Conservation (phyloP, 2,329 filamentous ascomycete species). For the Cadophora sp. region DNA sequence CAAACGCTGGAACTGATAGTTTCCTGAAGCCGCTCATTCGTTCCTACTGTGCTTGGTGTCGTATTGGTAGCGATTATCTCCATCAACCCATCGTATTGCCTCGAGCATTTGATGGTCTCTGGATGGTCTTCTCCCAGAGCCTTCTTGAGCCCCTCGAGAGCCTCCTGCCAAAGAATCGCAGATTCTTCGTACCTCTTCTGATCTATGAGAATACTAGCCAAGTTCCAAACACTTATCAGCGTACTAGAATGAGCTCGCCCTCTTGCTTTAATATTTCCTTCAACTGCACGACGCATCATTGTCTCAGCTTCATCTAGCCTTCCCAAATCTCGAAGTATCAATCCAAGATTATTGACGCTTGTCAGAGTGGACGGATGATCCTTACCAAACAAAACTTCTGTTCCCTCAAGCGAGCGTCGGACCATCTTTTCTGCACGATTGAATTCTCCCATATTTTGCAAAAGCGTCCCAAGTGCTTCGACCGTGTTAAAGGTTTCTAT, state of each 20-base stretch:
- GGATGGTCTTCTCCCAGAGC: slow-evolving; percentile 21
- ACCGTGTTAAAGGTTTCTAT: not conserved
- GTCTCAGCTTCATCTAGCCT: slow-evolving; percentile 8
- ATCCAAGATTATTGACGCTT: slow-evolving; percentile 14
- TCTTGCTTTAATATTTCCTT: not conserved
- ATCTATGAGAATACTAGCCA: slow-evolving; percentile 11
- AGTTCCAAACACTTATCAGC: not conserved
- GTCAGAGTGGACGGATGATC: slow-evolving; percentile 30
- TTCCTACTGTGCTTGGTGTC: not conserved
- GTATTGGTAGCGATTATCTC: not conserved
- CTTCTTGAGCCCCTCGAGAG: slow-evolving; percentile 15
- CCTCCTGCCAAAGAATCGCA: slow-evolving; percentile 12
- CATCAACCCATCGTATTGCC: slow-evolving; percentile 1
- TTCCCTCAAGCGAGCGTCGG: slow-evolving; percentile 1
- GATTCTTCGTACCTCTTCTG: slow-evolving; percentile 20
- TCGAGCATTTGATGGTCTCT: not conserved
- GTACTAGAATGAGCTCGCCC: slow-evolving; percentile 17
- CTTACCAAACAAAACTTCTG: slow-evolving; percentile 27
- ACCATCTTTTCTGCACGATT: slow-evolving; percentile 12
- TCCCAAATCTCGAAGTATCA: not conserved
- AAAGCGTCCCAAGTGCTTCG: not conserved
- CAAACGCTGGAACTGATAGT: not conserved
- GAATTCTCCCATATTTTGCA: not conserved
- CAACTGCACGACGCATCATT: slow-evolving; percentile 4
- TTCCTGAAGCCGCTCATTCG: not conserved